These are phyloP conservation scores for Theileria equi DNA, from an alignment of 169 alveolate genomes.

Conservation along the genomic window DNA sequence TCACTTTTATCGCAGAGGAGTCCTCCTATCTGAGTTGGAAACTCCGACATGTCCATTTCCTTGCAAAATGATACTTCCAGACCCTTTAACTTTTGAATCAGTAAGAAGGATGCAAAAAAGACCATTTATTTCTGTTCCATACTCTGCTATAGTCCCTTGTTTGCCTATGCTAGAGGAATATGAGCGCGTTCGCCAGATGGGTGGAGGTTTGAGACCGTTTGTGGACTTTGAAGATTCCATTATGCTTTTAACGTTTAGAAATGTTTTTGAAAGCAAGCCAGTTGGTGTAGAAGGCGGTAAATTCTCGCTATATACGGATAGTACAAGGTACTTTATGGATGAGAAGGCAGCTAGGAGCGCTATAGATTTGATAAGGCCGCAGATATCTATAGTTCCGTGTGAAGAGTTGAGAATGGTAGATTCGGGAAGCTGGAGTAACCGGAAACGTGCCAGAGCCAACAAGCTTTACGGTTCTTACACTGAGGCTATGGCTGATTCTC, in stretches of 20 bases:
- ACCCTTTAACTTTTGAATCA: constrained; percentile 8
- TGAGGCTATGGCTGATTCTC: not conserved
- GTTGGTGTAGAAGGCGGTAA: not conserved
- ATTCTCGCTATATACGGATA: constrained; percentile 4
- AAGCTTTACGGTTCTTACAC: not conserved
- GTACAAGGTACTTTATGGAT: constrained; percentile 4
- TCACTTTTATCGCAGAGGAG: constrained; percentile 17
- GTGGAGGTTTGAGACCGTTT: not conserved
- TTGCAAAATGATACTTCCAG: constrained; percentile 19
- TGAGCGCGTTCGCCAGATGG: not conserved
- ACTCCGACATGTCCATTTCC: constrained; percentile 22
- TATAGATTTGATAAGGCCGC: constrained; percentile 8
- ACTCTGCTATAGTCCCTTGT: constrained; percentile 11
- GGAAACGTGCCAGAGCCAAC: constrained; percentile 4
- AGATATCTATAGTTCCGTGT: constrained; percentile 2
- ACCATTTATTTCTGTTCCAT: constrained; percentile 29
- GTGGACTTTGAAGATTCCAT: constrained; percentile 22
- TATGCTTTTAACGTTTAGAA: constrained; percentile 6
- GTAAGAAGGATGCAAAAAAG: constrained; percentile 3
- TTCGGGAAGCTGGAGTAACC: constrained; percentile 1
- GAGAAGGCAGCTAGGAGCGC: constrained; percentile 7
- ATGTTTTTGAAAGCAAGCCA: not conserved
- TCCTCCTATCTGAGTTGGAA: constrained; percentile 2
- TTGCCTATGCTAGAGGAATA: constrained; percentile 20
- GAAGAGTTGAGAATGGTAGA: not conserved